These are phyloP conservation scores for Allium sativum DNA, from an alignment of 106 monocot genomes.

Conservation along the genomic window DNA sequence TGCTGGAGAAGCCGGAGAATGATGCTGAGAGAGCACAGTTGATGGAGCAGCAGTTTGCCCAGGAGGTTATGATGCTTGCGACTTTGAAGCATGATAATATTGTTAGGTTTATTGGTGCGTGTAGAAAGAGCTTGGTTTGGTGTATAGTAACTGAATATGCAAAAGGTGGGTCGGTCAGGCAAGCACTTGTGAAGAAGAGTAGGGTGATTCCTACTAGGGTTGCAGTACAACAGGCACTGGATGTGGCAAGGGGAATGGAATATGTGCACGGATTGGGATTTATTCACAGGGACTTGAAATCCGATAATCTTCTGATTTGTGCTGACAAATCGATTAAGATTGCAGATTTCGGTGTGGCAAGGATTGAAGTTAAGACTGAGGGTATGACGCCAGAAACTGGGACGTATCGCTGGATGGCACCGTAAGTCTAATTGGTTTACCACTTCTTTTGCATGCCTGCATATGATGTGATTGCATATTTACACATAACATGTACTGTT, in stretches of 20 bases:
- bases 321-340: constrained; percentile 31
- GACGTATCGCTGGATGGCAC: constrained; percentile 36
- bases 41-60: constrained; percentile 37
- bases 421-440: constrained; percentile 12
- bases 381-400: constrained; percentile 33
- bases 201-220: constrained; percentile 19
- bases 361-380: constrained; percentile 27
- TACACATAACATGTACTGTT: too few relatives aligned
- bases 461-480: too few relatives aligned
- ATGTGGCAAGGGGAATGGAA: constrained; percentile 24
- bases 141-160: constrained; percentile 37
- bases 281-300: constrained; percentile 32
- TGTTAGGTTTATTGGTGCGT: constrained; percentile 27
- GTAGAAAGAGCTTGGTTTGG: constrained; percentile 33
- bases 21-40: constrained; percentile 21
- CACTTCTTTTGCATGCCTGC: background rate
- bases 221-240: constrained; percentile 25
- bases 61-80: constrained; percentile 37
- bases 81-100: constrained; percentile 20
- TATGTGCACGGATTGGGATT: constrained; percentile 24
- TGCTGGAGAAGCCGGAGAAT: constrained; percentile 26
- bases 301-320: constrained; percentile 25
- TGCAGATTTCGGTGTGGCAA: constrained; percentile 28
- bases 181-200: constrained; percentile 20
- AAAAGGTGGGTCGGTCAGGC: constrained; percentile 29